These are phyloP conservation scores for Podosphaera fusca DNA, from an alignment of 2,329 filamentous ascomycete genomes.

Conservation along the genomic window DNA sequence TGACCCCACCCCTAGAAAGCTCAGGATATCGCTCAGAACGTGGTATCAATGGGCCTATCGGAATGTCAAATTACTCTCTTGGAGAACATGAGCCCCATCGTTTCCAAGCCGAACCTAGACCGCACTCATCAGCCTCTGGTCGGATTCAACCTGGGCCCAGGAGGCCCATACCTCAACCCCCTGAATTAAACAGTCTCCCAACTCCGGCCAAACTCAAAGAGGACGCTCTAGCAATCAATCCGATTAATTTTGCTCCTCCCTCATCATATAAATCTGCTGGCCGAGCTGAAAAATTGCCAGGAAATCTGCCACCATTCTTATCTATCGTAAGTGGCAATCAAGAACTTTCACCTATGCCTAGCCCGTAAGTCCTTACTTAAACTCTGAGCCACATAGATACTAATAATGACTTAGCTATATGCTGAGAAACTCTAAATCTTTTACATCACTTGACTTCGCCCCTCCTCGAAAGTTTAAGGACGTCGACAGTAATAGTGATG, in stretches of 20 bases:
- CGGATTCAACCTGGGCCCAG: slow-evolving; percentile 16
- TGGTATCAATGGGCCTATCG: slow-evolving; percentile 24
- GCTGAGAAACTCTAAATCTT: slow-evolving; percentile 55
- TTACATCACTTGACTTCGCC: slow-evolving; percentile 61
- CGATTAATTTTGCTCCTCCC: slow-evolving; percentile 75
- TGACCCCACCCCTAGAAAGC: slow-evolving; percentile 66
- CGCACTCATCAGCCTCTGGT: slow-evolving; percentile 36
- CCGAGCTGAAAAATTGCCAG: slow-evolving; percentile 30
- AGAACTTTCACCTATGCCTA: slow-evolving; percentile 64
- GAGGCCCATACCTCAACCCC: slow-evolving; percentile 47
- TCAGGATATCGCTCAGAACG: slow-evolving; percentile 18
- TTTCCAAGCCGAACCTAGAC: slow-evolving; percentile 25
- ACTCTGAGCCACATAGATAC: slow-evolving; percentile 44
- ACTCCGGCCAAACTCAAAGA: slow-evolving; percentile 70
- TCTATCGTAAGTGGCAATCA: slow-evolving; percentile 70
- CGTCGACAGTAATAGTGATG: slow-evolving; percentile 33
- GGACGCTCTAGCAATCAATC: slow-evolving; percentile 46
- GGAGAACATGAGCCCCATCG: slow-evolving; percentile 8
- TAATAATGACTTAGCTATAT: slow-evolving; percentile 29
- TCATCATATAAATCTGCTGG: slow-evolving; percentile 42
- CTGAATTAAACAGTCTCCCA: slow-evolving; percentile 51
- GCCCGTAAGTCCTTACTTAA: slow-evolving; percentile 62
- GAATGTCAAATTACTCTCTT: slow-evolving; percentile 17
- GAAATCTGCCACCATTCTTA: slow-evolving; percentile 35
- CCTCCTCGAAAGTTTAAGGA: slow-evolving; percentile 54